Conservation (phyloP, 139 green algal genomes). For the Marvania coccoides region DNA sequence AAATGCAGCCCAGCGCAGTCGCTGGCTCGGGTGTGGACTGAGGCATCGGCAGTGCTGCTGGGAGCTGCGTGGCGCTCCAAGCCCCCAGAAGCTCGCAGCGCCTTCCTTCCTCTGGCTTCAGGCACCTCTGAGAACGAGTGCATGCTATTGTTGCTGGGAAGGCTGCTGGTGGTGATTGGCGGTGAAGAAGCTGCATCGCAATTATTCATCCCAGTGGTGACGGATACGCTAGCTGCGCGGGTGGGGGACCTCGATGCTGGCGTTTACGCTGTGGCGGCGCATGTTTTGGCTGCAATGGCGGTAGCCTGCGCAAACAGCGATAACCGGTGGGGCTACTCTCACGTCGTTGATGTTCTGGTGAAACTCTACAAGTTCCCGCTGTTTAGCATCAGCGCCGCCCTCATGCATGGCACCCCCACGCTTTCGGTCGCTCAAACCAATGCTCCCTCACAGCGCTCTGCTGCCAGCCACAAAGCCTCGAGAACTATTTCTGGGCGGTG, state of each 20-base stretch:
- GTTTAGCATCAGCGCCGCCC: constrained; percentile 8
- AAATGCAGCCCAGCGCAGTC: not conserved
- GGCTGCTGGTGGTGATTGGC: constrained; percentile 9
- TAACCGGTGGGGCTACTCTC: constrained; percentile 34
- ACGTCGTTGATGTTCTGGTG: constrained; percentile 37
- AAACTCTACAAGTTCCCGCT: constrained; percentile 48
- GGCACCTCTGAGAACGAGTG: not conserved
- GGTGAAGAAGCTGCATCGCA: constrained; percentile 11
- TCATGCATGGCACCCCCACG: constrained; percentile 22
- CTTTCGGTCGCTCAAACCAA: not conserved
- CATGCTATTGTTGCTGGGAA: not conserved
- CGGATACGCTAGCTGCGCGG: constrained; percentile 12
- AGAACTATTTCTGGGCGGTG: constrained; percentile 11
- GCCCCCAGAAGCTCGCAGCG: not conserved
- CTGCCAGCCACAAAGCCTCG: not conserved
- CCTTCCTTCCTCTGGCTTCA: constrained; percentile 14
- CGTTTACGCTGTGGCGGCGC: constrained; percentile 15
- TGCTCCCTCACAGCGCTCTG: not conserved
- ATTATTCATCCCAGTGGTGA: constrained; percentile 23
- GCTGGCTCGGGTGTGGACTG: constrained; percentile 5
- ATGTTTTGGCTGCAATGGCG: constrained; percentile 17
- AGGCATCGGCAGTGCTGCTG: constrained; percentile 14
- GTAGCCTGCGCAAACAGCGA: constrained; percentile 9
- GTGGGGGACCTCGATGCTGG: not conserved
- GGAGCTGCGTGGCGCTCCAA: constrained; percentile 4